Base-by-base conservation (phyloP, 306 rosid species). In the Rosa persica region DNA sequence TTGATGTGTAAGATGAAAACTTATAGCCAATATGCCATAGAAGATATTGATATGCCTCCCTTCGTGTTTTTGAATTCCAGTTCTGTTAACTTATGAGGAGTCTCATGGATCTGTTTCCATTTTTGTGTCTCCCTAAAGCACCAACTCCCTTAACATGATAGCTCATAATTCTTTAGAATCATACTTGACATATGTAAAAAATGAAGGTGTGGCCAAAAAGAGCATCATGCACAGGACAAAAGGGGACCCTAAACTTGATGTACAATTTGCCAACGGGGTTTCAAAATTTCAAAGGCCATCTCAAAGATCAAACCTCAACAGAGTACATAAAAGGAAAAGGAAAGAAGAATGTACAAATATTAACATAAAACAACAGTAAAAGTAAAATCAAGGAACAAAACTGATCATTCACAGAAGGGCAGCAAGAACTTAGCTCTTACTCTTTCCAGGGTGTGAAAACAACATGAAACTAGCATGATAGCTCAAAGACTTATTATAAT, bases 381-480 rank as follows among this genome's bases (percentile, higher is more conserved):
- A 73, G 25, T 54, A 20, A 49, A 19, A 20, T 10, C 17, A 38
- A 16, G 38, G 43, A 12, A 15, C 5, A 13, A 5, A 5, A 15
- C 1, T 57, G n/a, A 67, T n/a, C 69, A 10, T 36, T 25, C 70
- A 75, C 70, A 75, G 34, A 74, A 74, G 52, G 4, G 43, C 70
- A 58, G 57, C 57, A 75, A 68, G 73, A 68, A 40, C 20, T 67
- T 20, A 0, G 48, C 72, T 8, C 17, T 19, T 8, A 11, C 11
- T n/a, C 5, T n/a, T 40, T 40, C 11, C 52, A 68, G 73, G 52
- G 52, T 9, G 52, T 68, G 22, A 22, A 43, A 23, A 68, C 71
- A 39, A 17, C 44, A 27, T 5, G 62, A 48, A 34, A n/a, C 67
- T 54, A 51, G 3, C 2, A 3, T 49, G 27, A 49, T 23, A 6